Evolutionary conservation across 257 asterid genomes (phyloP).

Genomic region (Penstemon davidsonii): DNA sequence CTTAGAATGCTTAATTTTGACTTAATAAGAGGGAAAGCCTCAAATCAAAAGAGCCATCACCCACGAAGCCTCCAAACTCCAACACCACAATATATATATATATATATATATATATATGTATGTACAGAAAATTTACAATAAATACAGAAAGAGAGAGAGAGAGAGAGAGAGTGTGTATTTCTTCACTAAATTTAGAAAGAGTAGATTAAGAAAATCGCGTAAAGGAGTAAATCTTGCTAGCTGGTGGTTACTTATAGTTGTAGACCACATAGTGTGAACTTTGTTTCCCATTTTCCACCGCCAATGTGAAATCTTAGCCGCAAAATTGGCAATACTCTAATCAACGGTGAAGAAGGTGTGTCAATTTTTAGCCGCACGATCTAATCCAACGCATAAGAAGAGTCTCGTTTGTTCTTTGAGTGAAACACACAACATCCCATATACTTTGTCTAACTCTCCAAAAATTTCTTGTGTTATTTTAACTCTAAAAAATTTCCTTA

Average conservation of each 20-base stretch:
- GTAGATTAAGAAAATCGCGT: conserved; percentile 4
- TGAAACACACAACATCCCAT: too few species aligned
- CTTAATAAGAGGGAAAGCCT: conserved; percentile 23
- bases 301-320: conserved; percentile 33
- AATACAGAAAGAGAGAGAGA: conserved; percentile 22
- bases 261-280: conserved; percentile 13
- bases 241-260: conserved; percentile 28
- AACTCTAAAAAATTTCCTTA: too few species aligned
- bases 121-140: neutral
- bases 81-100: conserved; percentile 14
- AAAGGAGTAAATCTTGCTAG: neutral
- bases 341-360: conserved; percentile 33
- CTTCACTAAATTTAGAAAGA: conserved; percentile 8
- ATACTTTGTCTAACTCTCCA: too few species aligned
- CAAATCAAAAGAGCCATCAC: conserved; percentile 28
- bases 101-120: too few species aligned
- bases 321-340: neutral
- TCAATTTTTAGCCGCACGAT: conserved; percentile 38
- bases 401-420: neutral
- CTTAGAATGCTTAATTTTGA: conserved; percentile 26
- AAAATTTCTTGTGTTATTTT: too few species aligned
- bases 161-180: conserved; percentile 7
- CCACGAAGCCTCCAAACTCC: conserved; percentile 33
- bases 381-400: conserved; percentile 26
- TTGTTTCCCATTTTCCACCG: conserved; percentile 25